Percentiles rank a stretch among this genome's conserved stretches.
Evolutionary conservation across 1,284 basidiomycete species (phyloP).

Genomic region (Rhodotorula sp.): DNA sequence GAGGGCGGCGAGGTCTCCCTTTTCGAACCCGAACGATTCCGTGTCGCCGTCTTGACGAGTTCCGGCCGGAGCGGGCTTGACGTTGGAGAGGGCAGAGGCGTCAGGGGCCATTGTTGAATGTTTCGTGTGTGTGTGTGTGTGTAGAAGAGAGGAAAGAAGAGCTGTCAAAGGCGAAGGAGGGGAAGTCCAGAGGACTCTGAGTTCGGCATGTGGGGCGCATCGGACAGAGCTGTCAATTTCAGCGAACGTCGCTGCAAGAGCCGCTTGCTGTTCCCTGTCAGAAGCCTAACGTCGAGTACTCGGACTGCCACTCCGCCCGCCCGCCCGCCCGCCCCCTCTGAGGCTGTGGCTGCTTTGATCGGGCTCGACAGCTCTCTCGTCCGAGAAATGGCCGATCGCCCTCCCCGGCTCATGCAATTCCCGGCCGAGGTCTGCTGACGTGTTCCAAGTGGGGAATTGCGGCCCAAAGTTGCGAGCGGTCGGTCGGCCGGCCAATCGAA

Average conservation of each 20-base stretch:
- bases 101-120: constrained; percentile 11
- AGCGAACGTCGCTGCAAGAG: too few species aligned
- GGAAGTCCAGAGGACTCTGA: not conserved
- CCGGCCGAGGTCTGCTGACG: too few species aligned
- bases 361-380: not conserved
- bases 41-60: not conserved
- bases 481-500: too few species aligned
- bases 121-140: not conserved
- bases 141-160: not conserved
- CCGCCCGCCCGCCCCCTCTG: too few species aligned
- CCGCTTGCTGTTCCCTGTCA: too few species aligned
- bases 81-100: not conserved
- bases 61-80: not conserved
- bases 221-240: too few species aligned
- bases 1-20: constrained; percentile 16
- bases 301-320: too few species aligned
- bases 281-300: too few species aligned
- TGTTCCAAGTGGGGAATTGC: too few species aligned
- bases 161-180: not conserved
- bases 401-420: not conserved
- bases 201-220: not conserved
- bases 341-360: not conserved
- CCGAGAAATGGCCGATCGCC: not conserved
- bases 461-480: too few species aligned
- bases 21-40: constrained; percentile 13